Conservation (phyloP, 805 yeast species). For the Candida tammaniensis region DNA sequence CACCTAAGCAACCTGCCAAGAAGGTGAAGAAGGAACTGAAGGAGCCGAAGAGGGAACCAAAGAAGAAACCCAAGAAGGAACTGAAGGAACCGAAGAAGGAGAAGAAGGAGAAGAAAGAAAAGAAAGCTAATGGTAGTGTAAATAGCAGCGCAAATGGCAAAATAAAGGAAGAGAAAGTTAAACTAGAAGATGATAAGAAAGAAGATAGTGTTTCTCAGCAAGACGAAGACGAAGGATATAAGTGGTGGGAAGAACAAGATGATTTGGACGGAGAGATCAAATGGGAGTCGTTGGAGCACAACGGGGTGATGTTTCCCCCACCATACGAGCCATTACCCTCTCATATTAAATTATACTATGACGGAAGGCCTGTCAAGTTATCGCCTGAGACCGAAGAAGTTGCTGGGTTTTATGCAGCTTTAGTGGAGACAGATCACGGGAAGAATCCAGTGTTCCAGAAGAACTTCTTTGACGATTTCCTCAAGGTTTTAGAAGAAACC, state of each 20-base stretch:
- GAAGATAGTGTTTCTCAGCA: conserved; percentile 12
- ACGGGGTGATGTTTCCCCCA: conserved; percentile 93
- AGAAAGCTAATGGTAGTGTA: neutral
- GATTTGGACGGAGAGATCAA: conserved; percentile 72
- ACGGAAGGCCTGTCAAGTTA: conserved; percentile 69
- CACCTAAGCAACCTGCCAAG: conserved; percentile 1
- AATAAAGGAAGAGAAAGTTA: neutral
- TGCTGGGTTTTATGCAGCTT: conserved; percentile 91
- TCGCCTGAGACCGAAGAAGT: conserved; percentile 91
- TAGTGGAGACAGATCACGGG: conserved; percentile 86
- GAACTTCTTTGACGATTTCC: conserved; percentile 82
- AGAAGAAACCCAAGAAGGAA: conserved; percentile 6
- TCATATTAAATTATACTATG: conserved; percentile 70
- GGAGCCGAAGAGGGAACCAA: conserved; percentile 2
- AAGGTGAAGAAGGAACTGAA: conserved; percentile 3
- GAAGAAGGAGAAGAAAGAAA: neutral
- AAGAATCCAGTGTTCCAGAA: conserved; percentile 80
- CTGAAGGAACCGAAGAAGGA: conserved; percentile 6
- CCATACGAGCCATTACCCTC: conserved; percentile 83
- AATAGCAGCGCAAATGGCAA: conserved; percentile 4
- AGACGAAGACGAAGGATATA: conserved; percentile 50
- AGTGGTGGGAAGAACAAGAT: conserved; percentile 90
- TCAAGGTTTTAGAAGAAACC: conserved; percentile 59
- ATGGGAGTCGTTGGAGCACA: conserved; percentile 85
- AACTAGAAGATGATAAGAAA: conserved; percentile 9